These are phyloP conservation scores for Scenedesmus sp. DNA, from an alignment of 163 green algal species.

Conservation along the genomic window DNA sequence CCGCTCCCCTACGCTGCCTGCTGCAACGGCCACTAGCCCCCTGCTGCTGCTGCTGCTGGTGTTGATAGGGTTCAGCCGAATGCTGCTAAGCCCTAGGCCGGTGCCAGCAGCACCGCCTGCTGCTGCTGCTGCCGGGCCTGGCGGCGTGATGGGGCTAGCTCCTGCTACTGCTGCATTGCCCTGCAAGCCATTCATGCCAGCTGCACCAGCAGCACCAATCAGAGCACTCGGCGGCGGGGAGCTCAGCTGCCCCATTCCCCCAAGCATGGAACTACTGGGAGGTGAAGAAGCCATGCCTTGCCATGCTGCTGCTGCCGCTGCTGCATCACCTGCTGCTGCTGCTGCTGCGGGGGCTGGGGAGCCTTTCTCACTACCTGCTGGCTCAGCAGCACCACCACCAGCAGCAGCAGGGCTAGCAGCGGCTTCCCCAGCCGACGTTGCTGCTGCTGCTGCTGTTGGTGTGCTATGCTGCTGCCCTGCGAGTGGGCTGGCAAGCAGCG, in stretches of 20 bases:
- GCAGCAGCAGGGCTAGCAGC: neutral
- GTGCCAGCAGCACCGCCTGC: neutral
- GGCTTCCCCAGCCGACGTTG: neutral
- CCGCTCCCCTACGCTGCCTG: conserved; percentile 56
- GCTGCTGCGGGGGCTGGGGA: neutral
- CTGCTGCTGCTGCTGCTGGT: conserved; percentile 43
- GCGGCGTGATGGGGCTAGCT: conserved; percentile 4
- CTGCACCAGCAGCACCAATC: conserved; percentile 1
- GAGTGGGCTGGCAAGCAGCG: neutral
- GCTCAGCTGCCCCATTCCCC: neutral
- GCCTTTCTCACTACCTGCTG: neutral
- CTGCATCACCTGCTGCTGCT: conserved; percentile 2
- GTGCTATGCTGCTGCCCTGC: neutral
- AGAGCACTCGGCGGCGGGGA: neutral
- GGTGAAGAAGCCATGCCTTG: conserved; percentile 2
- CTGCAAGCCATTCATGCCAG: conserved; percentile 17
- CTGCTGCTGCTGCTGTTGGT: conserved; percentile 27
- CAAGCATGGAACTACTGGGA: conserved; percentile 5
- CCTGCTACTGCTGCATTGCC: conserved; percentile 19
- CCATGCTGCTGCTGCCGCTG: neutral
- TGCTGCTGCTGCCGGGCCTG: conserved; percentile 38
- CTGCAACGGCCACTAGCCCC: conserved; percentile 47
- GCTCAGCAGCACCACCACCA: neutral
- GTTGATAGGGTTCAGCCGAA: conserved; percentile 27
- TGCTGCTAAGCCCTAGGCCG: conserved; percentile 12